Evolutionary conservation across 116 monocot species (phyloP), one percentile per base, ranked within the genome.

Genomic region (Zostera marina): DNA sequence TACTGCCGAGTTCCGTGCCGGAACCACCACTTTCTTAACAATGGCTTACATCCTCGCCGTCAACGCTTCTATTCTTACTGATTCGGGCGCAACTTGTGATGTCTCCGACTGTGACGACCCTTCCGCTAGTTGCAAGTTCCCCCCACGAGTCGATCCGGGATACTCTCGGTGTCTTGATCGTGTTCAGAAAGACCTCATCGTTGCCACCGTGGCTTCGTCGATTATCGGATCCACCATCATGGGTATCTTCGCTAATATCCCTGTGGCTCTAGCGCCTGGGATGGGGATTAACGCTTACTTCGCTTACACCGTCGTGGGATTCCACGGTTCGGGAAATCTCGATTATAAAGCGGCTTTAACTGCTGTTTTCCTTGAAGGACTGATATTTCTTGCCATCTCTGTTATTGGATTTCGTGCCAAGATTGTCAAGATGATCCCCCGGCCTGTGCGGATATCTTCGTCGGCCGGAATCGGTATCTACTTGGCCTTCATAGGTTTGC

Each of bases 231-330:
- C 74, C 63, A 39, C 67, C 59, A 48, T 92, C 74, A 92, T 92
- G 91, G 91, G 86, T 23, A 41, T 67, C 54, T 54, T 84, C 54
- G 84, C 84, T 20, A 84, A 84, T 57, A 70, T 84, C 13, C 84
- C 84, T 12, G 15, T 84, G 11, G 84, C 72, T 20, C 79, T 92
- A 42, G 92, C 92, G 5, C 91, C 91, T 14, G 91, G 91, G 22
- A 91, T 91, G 91, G 91, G 91, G 19, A 53, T 79, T 26, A 91
- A 91, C 68, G 91, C 91, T 41, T 91, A 91, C 76, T 85, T 92
- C 53, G 83, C 92, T 19, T 92, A 92, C 76, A 75, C 77, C 55
- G 71, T 92, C 58, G 92, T 92, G 20, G 92, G 92, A 15, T 92
- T 80, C 80, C 92, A 92, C 58, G 92, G 86, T 13, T 83, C 86